Evolutionary conservation across 1,139 yeast genomes (phyloP).

Genomic region (Yamadazyma triangularis): DNA sequence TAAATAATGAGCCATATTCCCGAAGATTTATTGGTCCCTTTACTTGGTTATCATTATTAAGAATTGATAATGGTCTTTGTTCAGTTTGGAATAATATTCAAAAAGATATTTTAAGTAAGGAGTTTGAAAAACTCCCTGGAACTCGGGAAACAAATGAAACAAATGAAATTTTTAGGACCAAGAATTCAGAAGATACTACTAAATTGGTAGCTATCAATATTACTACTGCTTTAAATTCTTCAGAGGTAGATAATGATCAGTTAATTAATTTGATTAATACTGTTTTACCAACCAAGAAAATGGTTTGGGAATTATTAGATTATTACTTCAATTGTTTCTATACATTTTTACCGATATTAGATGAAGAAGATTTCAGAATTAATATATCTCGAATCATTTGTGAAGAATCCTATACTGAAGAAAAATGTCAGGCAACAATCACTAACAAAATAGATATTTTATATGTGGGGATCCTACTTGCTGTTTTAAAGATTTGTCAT

Average conservation of each 20-base stretch:
- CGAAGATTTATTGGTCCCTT: background rate
- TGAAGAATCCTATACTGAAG: constrained; percentile 11
- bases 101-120: background rate
- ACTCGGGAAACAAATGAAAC: background rate
- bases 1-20: background rate
- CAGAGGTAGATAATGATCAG: background rate
- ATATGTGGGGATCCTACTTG: constrained; percentile 22
- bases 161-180: no score
- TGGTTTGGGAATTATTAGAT: constrained; percentile 39
- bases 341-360: constrained; percentile 46
- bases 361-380: constrained; percentile 28
- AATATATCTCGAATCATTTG: constrained; percentile 15
- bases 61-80: background rate
- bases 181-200: background rate
- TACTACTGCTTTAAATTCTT: background rate
- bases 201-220: no score
- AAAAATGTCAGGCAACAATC: constrained; percentile 14
- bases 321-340: constrained; percentile 42
- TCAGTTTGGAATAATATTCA: background rate
- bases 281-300: constrained; percentile 34
- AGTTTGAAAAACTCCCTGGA: background rate
- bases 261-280: constrained; percentile 22
- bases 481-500: constrained; percentile 23
- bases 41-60: background rate
- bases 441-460: constrained; percentile 27